Evolutionary conservation across 805 yeast genomes (phyloP), one percentile per base, ranked within the genome.

Genomic region (Saccharomycopsis guyanensis): DNA sequence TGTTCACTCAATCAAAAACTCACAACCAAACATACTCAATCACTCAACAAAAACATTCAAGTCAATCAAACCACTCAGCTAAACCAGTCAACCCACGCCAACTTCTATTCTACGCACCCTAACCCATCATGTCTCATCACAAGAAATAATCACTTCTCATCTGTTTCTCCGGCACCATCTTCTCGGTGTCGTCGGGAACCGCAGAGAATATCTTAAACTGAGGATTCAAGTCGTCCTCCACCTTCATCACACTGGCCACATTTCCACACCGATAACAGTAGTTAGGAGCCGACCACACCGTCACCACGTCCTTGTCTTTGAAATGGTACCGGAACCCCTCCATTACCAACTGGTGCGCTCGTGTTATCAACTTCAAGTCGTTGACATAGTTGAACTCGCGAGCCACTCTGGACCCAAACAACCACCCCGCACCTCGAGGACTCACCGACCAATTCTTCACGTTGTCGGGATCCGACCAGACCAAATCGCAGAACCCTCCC

Each of bases 341-440:
- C 96, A 93, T 94, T 18, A 93, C 97, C 63, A 91, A 76, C 66
- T 91, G 98, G 68, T 91, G 98, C 0, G 97, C 97, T 57, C 98
- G 75, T 8, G 98, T 97, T 49, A 91, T 88, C 55, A 91, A 69
- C 54, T 78, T 78, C 51, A 93, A 70, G 54, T 88, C 88, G 62
- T 93, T 91, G 46, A 91, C 94, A 64, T 93, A 95, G 66, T 91
- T 93, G 67, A 93, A 93, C 64, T 93, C 97, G 48, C 96, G 70
- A 15, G 96, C 93, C 20, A 93, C 97, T 62, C 84, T 83, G 38
- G 88, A 77, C 20, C 98, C 98, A 63, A 91, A 91, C 44, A 91
- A 68, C 97, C 97, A 91, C 10, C 98, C 98, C 0, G 98, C 98
- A 52, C 98, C 98, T 60, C 98, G 76, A 27, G 97, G 96, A 23